These are phyloP conservation scores for Penicillium nordicum DNA, from an alignment of 2,329 filamentous ascomycete genomes.

Conservation along the genomic window DNA sequence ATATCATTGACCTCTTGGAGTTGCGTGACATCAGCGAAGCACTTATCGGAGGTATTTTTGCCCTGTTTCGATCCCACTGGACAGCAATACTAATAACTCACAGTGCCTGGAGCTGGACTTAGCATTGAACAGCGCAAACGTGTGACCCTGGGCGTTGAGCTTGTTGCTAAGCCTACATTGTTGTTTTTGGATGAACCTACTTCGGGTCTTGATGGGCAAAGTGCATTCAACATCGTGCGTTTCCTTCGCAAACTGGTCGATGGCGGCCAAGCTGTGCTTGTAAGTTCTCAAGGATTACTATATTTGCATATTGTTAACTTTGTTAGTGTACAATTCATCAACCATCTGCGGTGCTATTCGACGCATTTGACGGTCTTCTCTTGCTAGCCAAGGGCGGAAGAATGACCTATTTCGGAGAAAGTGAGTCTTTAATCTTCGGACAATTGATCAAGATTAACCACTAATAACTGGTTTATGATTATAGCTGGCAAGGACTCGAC, in stretches of 20 bases:
- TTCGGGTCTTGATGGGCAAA: slow-evolving; percentile 64
- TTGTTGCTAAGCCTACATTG: slow-evolving; percentile 59
- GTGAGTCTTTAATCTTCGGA: slow-evolving; percentile 15
- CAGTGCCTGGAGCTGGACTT: slow-evolving; percentile 53
- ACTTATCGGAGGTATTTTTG: slow-evolving; percentile 51
- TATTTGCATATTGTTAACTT: not conserved
- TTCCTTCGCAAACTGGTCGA: slow-evolving; percentile 65
- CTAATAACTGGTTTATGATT: not conserved
- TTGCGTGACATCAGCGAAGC: slow-evolving; percentile 62
- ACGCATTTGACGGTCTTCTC: slow-evolving; percentile 64
- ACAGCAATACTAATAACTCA: slow-evolving; percentile 6
- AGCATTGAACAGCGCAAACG: slow-evolving; percentile 65
- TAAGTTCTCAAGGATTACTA: slow-evolving; percentile 23
- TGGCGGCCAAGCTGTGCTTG: slow-evolving; percentile 64
- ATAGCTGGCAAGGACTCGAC: slow-evolving; percentile 39
- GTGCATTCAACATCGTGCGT: slow-evolving; percentile 54
- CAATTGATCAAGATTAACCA: no score
- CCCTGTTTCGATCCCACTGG: rapidly evolving
- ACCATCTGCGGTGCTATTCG: slow-evolving; percentile 64
- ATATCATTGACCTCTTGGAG: slow-evolving; percentile 63
- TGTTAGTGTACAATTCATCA: slow-evolving; percentile 61
- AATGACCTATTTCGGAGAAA: slow-evolving; percentile 64
- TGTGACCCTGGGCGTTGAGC: slow-evolving; percentile 58
- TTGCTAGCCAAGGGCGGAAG: slow-evolving; percentile 63
- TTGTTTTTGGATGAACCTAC: slow-evolving; percentile 62